Conservation (phyloP, 257 asterid species). For the Petrea volubilis region DNA sequence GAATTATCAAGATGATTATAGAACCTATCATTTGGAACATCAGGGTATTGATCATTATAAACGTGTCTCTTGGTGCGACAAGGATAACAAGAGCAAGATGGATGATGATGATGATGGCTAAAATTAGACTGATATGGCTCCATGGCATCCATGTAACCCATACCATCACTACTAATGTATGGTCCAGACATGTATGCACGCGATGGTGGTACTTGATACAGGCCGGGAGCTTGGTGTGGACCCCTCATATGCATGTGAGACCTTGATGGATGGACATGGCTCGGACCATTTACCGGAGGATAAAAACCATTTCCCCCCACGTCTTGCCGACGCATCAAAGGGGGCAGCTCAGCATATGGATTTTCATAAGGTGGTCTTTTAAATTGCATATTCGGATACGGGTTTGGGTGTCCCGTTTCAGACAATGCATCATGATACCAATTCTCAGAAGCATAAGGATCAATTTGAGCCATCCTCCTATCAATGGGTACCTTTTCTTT, state of each 20-base stretch:
- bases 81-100: slow-evolving; percentile 73
- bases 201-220: slow-evolving; percentile 37
- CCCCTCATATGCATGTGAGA: slow-evolving; percentile 51
- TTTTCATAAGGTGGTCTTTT: slow-evolving; percentile 38
- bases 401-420: slow-evolving; percentile 33
- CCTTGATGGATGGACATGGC: slow-evolving; percentile 40
- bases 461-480: slow-evolving; percentile 43
- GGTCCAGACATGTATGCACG: slow-evolving; percentile 43
- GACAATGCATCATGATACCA: slow-evolving; percentile 40
- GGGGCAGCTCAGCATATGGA: slow-evolving; percentile 44
- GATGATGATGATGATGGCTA: slow-evolving; percentile 64
- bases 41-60: slow-evolving; percentile 39
- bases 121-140: slow-evolving; percentile 42
- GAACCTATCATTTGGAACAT: slow-evolving; percentile 32
- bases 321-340: slow-evolving; percentile 43
- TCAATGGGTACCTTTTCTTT: slow-evolving; percentile 48
- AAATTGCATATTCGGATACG: slow-evolving; percentile 33
- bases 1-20: slow-evolving; percentile 33
- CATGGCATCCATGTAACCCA: slow-evolving; percentile 37
- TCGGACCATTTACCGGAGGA: slow-evolving; percentile 45
- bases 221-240: slow-evolving; percentile 33
- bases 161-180: slow-evolving; percentile 40
- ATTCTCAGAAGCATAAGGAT: slow-evolving; percentile 45
- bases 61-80: slow-evolving; percentile 49
- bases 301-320: slow-evolving; percentile 48